Evolutionary conservation across 1,139 yeast species (phyloP).

Genomic region (Kurtzmaniella quercitrusa): DNA sequence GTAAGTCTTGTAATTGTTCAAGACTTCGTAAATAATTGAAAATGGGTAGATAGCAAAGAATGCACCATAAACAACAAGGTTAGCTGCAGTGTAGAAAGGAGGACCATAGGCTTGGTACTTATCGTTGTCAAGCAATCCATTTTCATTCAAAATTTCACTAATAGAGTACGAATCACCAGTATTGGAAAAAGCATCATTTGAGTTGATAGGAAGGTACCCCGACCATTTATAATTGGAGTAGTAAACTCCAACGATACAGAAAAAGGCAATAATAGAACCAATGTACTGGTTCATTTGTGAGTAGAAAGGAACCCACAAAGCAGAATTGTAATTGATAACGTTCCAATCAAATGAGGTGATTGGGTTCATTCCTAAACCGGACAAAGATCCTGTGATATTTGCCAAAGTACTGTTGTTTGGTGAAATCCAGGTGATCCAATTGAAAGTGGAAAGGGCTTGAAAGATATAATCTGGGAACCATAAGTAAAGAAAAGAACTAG

Average conservation of each 20-base stretch:
- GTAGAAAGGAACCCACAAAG: conserved; percentile 38
- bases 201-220: conserved; percentile 46
- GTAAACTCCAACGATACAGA: conserved; percentile 37
- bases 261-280: conserved; percentile 37
- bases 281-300: conserved; percentile 32
- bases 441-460: conserved; percentile 46
- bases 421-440: conserved; percentile 59
- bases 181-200: conserved; percentile 41
- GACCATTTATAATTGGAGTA: conserved; percentile 44
- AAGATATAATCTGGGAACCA: conserved; percentile 55
- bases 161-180: conserved; percentile 36
- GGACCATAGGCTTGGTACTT: conserved; percentile 37
- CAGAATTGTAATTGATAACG: conserved; percentile 11
- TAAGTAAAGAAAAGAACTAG: conserved; percentile 39
- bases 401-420: conserved; percentile 51
- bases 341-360: conserved; percentile 46
- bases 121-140: conserved; percentile 25
- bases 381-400: conserved; percentile 45
- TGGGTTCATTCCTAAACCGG: conserved; percentile 52
- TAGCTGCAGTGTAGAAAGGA: conserved; percentile 23
- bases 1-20: conserved; percentile 23
- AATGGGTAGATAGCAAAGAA: conserved; percentile 51
- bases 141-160: conserved; percentile 27
- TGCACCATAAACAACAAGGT: conserved; percentile 43
- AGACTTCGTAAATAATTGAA: conserved; percentile 36